Base-by-base conservation (phyloP, 164 flowering plant species). In the Berberis thunbergii region DNA sequence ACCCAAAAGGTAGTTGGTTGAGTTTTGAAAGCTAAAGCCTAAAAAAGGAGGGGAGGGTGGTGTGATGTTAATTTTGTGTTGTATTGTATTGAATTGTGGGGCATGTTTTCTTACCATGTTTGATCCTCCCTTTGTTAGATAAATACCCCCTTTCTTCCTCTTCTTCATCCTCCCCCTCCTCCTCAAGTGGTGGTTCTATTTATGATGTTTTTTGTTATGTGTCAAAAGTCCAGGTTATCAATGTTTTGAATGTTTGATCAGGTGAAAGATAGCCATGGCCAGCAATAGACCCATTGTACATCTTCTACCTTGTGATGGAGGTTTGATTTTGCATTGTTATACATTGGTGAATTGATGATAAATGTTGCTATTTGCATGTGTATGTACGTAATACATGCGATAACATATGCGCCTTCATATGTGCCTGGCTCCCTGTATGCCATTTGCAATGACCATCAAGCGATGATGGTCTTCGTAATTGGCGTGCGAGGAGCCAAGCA, bases 351-450 rank as follows among this genome's bases (percentile, higher is more conserved):
- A 26, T 26, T 26, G 26, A 26, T 26, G 26, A 26, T 26, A 26
- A 26, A 26, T 26, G 26, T 26, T 26, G 26, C 26, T 26, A 13
- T 39, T 40, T 40, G 43, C 44, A 41, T 4, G 45, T 44, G 62
- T 38, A 59, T 59, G 62, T n/a, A n/a, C n/a, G n/a, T 26, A 6
- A 42, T 58, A 57, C 60, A 57, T 41, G 58, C 41, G 60, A 57
- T 57, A 4, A 43, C 58, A 57, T 57, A 57, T 44, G 45, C 9
- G n/a, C 13, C 38, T 41, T 3, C n/a, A 12, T 61, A 61, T 62
- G 70, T 84, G 89, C 93, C 93, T 87, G 93, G 93, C 89, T 87
- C 93, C 93, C 85, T 83, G 89, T 78, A 87, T 83, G 93, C 93
- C 87, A 80, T 83, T 70, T 74, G 84, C 77, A 62, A 61, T 73